Evolutionary conservation across 176 grass and related monocot species (phyloP).

Genomic region (Oryza australiensis): DNA sequence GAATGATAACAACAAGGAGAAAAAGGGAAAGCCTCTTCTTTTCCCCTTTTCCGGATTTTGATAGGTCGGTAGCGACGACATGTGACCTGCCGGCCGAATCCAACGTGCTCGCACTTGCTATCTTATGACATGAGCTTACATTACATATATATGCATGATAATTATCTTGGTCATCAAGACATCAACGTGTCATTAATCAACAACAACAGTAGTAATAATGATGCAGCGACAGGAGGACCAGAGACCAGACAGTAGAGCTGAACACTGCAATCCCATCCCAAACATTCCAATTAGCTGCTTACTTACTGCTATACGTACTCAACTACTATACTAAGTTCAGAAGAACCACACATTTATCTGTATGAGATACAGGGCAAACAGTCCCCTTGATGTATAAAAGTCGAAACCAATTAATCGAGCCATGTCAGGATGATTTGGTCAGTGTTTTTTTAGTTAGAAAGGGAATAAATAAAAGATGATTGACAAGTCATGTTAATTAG

Average conservation of each 20-base stretch:
- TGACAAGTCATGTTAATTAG: not conserved
- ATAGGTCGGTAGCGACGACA: conserved; percentile 31
- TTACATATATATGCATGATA: not conserved
- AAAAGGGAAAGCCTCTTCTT: conserved; percentile 29
- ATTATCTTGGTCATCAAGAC: not conserved
- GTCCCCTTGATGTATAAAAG: not conserved
- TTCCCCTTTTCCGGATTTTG: conserved; percentile 10
- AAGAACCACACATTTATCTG: not conserved
- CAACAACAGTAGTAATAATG: not conserved
- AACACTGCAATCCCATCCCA: not conserved
- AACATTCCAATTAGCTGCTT: not conserved
- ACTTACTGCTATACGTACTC: not conserved
- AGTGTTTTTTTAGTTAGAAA: not conserved
- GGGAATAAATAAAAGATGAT: not conserved
- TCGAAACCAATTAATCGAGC: not conserved
- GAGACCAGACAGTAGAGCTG: not conserved
- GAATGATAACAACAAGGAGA: not conserved
- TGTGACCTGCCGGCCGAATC: conserved; percentile 23
- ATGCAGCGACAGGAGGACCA: not conserved
- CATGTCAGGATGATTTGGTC: not conserved
- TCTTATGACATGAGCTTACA: not conserved
- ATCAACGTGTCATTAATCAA: not conserved
- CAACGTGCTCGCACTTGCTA: not conserved
- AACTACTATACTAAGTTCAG: not conserved
- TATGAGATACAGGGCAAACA: not conserved